Base-by-base conservation (phyloP, 2,329 filamentous ascomycete species). In the Scedosporium minutisporum region DNA sequence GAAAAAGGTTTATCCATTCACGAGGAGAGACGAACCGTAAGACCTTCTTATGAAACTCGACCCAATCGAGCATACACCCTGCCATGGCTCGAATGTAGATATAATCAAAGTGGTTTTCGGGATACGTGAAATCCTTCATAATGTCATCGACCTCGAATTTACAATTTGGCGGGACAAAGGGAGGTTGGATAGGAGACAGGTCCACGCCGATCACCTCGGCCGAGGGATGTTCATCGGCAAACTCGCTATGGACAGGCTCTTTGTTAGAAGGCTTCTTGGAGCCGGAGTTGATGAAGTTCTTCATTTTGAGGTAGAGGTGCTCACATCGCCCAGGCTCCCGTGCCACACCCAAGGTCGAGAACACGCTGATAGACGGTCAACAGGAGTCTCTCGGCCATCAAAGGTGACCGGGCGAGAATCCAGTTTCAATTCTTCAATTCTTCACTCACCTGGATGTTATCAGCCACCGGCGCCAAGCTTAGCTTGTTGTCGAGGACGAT, bases 81-180 rank as follows among this genome's bases (percentile, higher is more conserved):
- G 77, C 73, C 68, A 86, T 73, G 62, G 80, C 74, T 25, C 82
- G 80, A 1, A 80, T 77, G 69, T 87, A 85, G 53, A 88, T 78
- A 65, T 80, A 83, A 71, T 88, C 84, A 65, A 86, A 85, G 60
- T 77, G 69, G 60, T 77, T 67, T 0, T 74, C 68, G 0, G 78
- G 74, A 41, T 74, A 83, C 69, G 74, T 82, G 75, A 76, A 79
- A 4, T 75, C 70, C 18, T 72, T 76, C 65, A 83, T 82, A 38
- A 84, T 79, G 65, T 89, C 85, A 69, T 88, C 86, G 46, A 88
- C 79, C 62, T 87, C 78, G 63, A 88, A 89, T 64, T 81, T 80
- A 61, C 86, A 83, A 67, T 88, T 89, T 14, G 79, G 77, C 0
- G 85, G 84, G 0, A 87, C 79, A 70, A 75, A 82, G 16, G 74